Base-by-base conservation (phyloP, 257 asterid genomes). In the Marsdenia floribunda region DNA sequence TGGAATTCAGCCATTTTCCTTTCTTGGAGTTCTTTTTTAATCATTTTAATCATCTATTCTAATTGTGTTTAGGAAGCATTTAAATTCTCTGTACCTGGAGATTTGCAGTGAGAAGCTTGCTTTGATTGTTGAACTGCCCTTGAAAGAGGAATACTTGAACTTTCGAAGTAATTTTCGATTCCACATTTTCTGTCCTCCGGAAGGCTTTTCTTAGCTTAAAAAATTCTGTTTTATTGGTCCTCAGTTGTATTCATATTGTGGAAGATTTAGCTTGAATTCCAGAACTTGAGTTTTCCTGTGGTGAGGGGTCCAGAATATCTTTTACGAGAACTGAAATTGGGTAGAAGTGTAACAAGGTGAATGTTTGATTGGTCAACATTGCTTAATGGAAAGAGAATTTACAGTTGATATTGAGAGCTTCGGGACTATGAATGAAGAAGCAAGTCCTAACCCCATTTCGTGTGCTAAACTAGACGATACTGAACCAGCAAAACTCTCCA, bases 331-430 rank as follows among this genome's bases (percentile, higher is more conserved):
- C 18, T 72, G 40, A 57, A 49, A n/a, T 54, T 3, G 70, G 73
- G 63, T 6, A 46, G 29, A 60, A 63, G 53, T 60, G 55, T 52
- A 70, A 66, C 12, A 0, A 24, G 29, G 50, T 50, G 64, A 68
- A 72, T 66, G 70, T 60, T 24, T 44, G 21, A 88, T 88, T 89
- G 89, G 83, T 81, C 71, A 37, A 64, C 61, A 57, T 49, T 68
- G 42, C 71, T 35, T 71, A 69, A 83, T 81, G 76, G 93, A 82
- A 53, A 76, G 81, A 33, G 88, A 90, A 5, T 69, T 74, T 72
- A 79, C 76, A 49, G 82, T 85, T 49, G 93, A 90, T 77, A 85
- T 90, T 26, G 92, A 84, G 73, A 58, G 79, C 40, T 75, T 81
- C 73, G 35, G 77, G 54, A 76, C 66, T 63, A 18, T 70, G 49